These are phyloP conservation scores for Aspergillus steynii DNA, from an alignment of 495 filamentous ascomycete species.

Conservation along the genomic window DNA sequence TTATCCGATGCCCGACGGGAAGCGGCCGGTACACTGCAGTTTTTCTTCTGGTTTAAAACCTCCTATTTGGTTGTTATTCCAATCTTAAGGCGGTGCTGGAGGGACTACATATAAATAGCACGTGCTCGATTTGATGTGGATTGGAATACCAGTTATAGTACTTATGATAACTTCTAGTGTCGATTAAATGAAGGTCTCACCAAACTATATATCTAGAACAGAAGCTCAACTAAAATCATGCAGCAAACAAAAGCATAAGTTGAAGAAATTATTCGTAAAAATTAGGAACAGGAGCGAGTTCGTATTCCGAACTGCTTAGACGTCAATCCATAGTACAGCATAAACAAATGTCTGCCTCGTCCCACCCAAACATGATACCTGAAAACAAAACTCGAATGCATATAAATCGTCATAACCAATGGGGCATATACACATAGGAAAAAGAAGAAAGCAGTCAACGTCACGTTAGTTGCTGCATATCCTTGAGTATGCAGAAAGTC, in stretches of 20 bases:
- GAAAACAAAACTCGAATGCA: background rate
- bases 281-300: background rate
- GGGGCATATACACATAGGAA: background rate
- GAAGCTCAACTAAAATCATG: background rate
- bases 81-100: background rate
- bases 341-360: background rate
- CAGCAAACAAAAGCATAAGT: no score
- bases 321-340: background rate
- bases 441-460: background rate
- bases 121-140: no score
- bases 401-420: background rate
- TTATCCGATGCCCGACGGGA: constrained; percentile 13
- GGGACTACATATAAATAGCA: no score
- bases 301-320: background rate
- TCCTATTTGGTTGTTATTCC: background rate
- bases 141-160: no score
- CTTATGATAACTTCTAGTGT: no score
- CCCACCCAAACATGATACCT: background rate
- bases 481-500: background rate
- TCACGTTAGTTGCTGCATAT: constrained; percentile 7
- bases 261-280: background rate
- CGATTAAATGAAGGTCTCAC: no score
- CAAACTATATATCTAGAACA: background rate
- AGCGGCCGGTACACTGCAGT: background rate
- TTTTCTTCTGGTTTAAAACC: background rate